Percentiles rank a stretch among this genome's conserved stretches.
These are phyloP conservation scores for Lophiostoma macrostomum DNA, from an alignment of 495 filamentous ascomycete genomes.

Conservation along the genomic window DNA sequence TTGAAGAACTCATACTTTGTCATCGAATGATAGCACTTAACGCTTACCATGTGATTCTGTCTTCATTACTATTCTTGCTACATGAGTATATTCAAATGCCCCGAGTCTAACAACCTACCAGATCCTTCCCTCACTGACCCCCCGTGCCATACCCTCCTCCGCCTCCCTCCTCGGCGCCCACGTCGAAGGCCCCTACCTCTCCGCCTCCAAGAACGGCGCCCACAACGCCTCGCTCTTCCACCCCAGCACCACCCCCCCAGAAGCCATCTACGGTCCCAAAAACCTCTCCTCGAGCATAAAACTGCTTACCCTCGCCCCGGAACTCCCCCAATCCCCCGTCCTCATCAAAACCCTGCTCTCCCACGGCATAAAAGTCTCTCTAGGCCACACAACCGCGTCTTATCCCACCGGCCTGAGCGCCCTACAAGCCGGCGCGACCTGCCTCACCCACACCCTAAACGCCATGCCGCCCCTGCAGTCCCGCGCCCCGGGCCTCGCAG, in stretches of 20 bases:
- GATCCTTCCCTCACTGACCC: constrained; percentile 41
- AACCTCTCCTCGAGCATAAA: constrained; percentile 35
- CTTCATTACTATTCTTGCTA: neutral
- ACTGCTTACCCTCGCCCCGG: constrained; percentile 42
- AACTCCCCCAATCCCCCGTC: constrained; percentile 32
- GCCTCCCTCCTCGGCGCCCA: constrained; percentile 44
- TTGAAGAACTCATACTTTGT: no score
- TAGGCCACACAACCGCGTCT: constrained; percentile 42
- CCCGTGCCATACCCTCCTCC: constrained; percentile 31
- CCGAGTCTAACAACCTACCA: constrained; percentile 19
- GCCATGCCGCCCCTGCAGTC: constrained; percentile 41
- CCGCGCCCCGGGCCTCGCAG: constrained; percentile 42
- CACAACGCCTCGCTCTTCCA: constrained; percentile 43
- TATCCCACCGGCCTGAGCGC: constrained; percentile 38
- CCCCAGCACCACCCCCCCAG: constrained; percentile 22
- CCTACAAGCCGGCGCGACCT: constrained; percentile 39
- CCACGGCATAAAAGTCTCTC: constrained; percentile 38
- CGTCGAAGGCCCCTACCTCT: constrained; percentile 44
- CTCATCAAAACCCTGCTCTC: constrained; percentile 35
- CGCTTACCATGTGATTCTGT: no score
- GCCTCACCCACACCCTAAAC: constrained; percentile 44
- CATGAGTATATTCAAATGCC: neutral
- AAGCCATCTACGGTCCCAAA: constrained; percentile 36
- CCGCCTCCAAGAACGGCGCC: constrained; percentile 42
- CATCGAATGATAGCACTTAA: no score